A percentile compares a stretch with the other conserved stretches of the same genome.
Evolutionary conservation across 2,329 filamentous ascomycete species (phyloP).

Genomic region (Colletotrichum sp.): DNA sequence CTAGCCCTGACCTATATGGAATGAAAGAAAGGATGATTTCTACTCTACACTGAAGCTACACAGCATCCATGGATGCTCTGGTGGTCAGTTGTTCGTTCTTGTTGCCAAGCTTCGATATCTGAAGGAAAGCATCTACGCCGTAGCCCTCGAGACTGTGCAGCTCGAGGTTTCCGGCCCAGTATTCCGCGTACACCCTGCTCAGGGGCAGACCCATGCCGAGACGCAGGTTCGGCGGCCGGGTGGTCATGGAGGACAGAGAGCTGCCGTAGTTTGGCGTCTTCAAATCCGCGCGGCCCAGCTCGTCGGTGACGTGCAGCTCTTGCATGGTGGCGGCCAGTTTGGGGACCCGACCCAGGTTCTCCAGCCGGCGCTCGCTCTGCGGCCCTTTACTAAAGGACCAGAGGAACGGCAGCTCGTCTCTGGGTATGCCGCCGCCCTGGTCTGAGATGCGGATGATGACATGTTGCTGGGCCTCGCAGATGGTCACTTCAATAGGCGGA

Average conservation of each 20-base stretch:
- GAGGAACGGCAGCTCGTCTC: constrained; percentile 83
- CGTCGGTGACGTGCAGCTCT: constrained; percentile 68
- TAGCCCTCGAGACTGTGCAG: constrained; percentile 94
- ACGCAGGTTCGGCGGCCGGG: constrained; percentile 82
- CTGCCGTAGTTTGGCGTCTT: constrained; percentile 53
- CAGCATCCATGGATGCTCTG: constrained; percentile 77
- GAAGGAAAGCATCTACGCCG: constrained; percentile 92
- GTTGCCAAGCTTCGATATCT: constrained; percentile 95
- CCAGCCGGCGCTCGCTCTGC: constrained; percentile 75
- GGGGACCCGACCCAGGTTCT: constrained; percentile 86
- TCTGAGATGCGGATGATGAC: constrained; percentile 97
- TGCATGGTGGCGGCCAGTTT: constrained; percentile 93
- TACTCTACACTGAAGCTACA: constrained; percentile 71
- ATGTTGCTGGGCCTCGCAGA: constrained; percentile 93
- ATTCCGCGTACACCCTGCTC: constrained; percentile 94
- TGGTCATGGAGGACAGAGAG: constrained; percentile 81
- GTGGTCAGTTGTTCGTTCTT: constrained; percentile 94
- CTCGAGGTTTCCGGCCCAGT: constrained; percentile 94
- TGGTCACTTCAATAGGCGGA: constrained; percentile 89
- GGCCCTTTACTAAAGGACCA: constrained; percentile 98
- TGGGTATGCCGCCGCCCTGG: constrained; percentile 89
- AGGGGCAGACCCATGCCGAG: constrained; percentile 94
- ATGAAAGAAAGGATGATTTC: background rate
- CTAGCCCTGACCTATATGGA: background rate
- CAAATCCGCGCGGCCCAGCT: constrained; percentile 44